Conservation (phyloP, 441 rosid genomes). For the Flueggea neowawraea region DNA sequence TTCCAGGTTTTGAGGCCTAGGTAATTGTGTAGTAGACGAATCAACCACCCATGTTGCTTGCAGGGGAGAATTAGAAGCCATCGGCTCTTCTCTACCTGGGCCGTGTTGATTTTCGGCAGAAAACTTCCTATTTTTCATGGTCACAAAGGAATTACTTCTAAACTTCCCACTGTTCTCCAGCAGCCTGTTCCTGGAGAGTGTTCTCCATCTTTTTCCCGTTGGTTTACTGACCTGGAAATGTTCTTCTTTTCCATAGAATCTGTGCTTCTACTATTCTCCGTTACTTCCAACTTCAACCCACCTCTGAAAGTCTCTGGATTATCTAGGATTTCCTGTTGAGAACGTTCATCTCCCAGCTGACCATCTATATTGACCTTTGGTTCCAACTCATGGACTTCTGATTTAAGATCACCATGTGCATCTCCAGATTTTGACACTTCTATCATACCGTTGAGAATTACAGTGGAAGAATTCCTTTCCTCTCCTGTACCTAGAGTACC, state of each 20-base stretch:
- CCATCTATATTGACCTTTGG: background rate
- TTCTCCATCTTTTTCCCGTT: slow-evolving; percentile 34
- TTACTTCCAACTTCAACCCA: slow-evolving; percentile 21
- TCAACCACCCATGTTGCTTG: background rate
- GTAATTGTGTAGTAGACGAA: too few relatives aligned
- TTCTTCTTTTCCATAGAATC: slow-evolving; percentile 12
- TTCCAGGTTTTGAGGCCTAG: too few relatives aligned
- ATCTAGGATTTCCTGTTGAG: background rate
- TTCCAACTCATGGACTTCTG: slow-evolving; percentile 8
- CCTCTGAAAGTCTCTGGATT: slow-evolving; percentile 4
- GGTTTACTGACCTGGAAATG: slow-evolving; percentile 13
- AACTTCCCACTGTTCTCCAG: slow-evolving; percentile 19
- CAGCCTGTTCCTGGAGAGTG: slow-evolving; percentile 28
- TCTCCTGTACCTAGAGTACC: slow-evolving; percentile 3
- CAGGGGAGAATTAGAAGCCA: background rate
- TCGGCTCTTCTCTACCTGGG: slow-evolving; percentile 13
- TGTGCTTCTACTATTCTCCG: slow-evolving; percentile 4
- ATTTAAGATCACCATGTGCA: slow-evolving; percentile 4
- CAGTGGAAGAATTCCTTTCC: slow-evolving; percentile 11
- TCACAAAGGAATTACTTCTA: slow-evolving; percentile 8
- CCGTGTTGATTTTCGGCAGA: slow-evolving; percentile 6
- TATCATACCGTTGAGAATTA: background rate
- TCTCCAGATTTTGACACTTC: slow-evolving; percentile 8
- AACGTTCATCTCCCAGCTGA: slow-evolving; percentile 11
- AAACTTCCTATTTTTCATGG: slow-evolving; percentile 11